These are phyloP conservation scores for Backusella parvicylindrica DNA, from an alignment of 192 early-diverging fungal genomes.

Conservation along the genomic window DNA sequence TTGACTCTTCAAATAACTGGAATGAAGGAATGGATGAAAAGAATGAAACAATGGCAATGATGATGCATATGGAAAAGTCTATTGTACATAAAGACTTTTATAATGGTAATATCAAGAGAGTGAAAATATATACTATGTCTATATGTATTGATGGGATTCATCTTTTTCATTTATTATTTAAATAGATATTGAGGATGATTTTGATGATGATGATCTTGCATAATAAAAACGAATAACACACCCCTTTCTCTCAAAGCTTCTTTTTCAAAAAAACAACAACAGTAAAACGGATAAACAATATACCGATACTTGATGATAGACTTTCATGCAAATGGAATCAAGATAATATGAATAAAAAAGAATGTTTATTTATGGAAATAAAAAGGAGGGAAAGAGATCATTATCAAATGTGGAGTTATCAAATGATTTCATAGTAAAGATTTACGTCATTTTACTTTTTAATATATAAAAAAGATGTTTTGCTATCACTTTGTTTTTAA, in stretches of 20 bases:
- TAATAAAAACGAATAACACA: not conserved
- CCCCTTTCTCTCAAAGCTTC: not conserved
- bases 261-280: not conserved
- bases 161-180: not conserved
- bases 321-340: not conserved
- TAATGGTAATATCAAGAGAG: not conserved
- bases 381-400: too few species aligned
- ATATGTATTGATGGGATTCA: not conserved
- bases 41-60: not conserved
- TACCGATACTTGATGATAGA: not conserved
- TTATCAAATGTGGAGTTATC: too few species aligned
- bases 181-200: slow-evolving; percentile 3
- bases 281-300: not conserved
- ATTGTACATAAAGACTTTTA: slow-evolving; percentile 8
- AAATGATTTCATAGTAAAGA: too few species aligned
- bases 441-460: too few species aligned
- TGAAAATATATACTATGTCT: not conserved
- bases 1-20: not conserved
- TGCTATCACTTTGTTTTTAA: too few species aligned
- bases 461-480: too few species aligned
- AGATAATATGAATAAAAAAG: not conserved
- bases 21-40: not conserved
- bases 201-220: slow-evolving; percentile 8
- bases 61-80: slow-evolving; percentile 10
- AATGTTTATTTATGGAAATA: too few species aligned